Conservation (phyloP, 164 flowering plant genomes). For the Chloranthus sessilifolius region DNA sequence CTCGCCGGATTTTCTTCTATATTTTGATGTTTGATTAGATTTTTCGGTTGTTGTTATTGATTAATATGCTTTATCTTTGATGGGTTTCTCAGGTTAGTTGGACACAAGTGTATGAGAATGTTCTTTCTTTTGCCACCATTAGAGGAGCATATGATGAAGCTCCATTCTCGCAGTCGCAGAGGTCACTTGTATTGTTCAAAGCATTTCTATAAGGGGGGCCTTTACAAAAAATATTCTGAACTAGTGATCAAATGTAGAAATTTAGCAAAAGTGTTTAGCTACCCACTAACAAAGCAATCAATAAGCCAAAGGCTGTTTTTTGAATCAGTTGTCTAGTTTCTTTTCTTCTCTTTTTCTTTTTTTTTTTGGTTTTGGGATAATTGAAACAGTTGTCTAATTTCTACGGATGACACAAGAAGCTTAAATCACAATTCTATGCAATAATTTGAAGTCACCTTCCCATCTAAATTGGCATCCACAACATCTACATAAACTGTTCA, state of each 20-base stretch:
- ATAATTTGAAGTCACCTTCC: constrained; percentile 21
- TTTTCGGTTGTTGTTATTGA: too few species aligned
- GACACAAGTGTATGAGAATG: constrained; percentile 76
- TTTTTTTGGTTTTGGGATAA: too few species aligned
- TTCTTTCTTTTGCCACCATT: constrained; percentile 81
- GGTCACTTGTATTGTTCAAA: constrained; percentile 72
- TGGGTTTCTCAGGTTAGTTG: constrained; percentile 61
- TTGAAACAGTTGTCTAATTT: too few species aligned
- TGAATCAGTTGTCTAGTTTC: too few species aligned
- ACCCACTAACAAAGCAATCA: too few species aligned
- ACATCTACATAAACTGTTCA: too few species aligned
- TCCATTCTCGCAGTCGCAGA: constrained; percentile 82
- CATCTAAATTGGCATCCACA: constrained; percentile 32
- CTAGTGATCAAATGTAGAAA: constrained; percentile 6
- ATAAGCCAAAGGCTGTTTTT: too few species aligned
- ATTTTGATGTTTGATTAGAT: too few species aligned
- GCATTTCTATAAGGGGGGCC: constrained; percentile 51
- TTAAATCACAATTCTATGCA: too few species aligned
- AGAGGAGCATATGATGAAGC: constrained; percentile 94
- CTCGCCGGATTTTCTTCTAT: too few species aligned
- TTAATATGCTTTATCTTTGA: neutral
- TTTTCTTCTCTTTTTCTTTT: too few species aligned
- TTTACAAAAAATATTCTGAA: constrained; percentile 63
- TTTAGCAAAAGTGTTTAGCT: neutral
- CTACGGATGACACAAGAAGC: too few species aligned